Evolutionary conservation across 2,329 filamentous ascomycete species (phyloP), one percentile per base, ranked within the genome.

Genomic region (Claviceps citrina): DNA sequence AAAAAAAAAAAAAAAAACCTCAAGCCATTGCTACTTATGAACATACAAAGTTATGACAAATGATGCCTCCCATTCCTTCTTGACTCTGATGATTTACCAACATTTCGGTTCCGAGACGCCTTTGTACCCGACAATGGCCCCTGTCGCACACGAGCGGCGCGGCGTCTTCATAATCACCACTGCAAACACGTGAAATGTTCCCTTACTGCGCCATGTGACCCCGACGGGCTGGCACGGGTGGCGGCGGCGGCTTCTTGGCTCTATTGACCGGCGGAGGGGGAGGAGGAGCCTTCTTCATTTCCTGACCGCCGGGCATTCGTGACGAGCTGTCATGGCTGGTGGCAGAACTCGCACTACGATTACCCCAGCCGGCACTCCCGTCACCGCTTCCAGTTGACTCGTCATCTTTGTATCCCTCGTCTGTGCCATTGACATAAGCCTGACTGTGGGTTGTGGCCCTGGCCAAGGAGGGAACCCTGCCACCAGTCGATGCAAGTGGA

Each of bases 221-320:
- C 37, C 52, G 51, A 31, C 56, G 49, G 2, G 53, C 42, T 10
- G 58, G 58, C 26, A 59, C 57, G 31, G 58, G 55, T 12, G 51
- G 51, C 22, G 58, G 58, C 18, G 61, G 54, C 4, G 58, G 58
- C 51, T 61, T 61, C 50, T 59, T 61, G 39, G 57, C 61, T 10
- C 69, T 66, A 46, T 71, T 65, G 25, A 58, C 55, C 2, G 68
- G 67, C 26, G 70, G 70, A 7, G 70, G 60, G 2, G 71, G 70
- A 34, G 70, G 71, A 9, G 70, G 57, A 3, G 67, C 67, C 59
- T 75, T 75, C 63, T 73, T 73, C 41, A 61, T 54, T 25, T 63
- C 47, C 6, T 41, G 42, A n/a, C 34, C 36, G 30, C 24, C 37
- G 27, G 35, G 33, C 7, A 43, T 31, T n/a, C 44, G 39, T 9